A percentile compares a stretch with the other conserved stretches of the same genome.
These are phyloP conservation scores for Colletotrichum tofieldiae DNA, from an alignment of 2,329 filamentous ascomycete species.

Conservation along the genomic window DNA sequence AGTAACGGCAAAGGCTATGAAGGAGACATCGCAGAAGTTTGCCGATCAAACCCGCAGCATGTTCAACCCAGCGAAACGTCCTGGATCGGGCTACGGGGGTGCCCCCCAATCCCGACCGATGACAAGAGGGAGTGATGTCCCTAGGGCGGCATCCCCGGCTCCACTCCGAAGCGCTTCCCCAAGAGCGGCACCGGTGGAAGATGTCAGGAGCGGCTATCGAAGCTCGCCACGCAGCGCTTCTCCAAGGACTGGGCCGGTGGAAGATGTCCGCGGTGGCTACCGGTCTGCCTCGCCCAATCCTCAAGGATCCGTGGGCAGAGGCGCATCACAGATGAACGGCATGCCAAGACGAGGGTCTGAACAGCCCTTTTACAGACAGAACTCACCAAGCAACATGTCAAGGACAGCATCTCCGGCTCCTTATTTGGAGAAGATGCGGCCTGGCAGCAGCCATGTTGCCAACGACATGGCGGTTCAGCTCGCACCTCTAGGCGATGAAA, in stretches of 20 bases:
- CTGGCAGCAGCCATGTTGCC: conserved; percentile 65
- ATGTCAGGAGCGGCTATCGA: conserved; percentile 60
- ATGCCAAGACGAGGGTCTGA: conserved; percentile 53
- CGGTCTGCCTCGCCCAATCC: conserved; percentile 76
- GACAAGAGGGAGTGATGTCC: conserved; percentile 73
- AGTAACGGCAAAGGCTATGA: conserved; percentile 95
- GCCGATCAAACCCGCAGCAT: conserved; percentile 86
- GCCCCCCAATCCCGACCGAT: conserved; percentile 68
- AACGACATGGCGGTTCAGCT: conserved; percentile 80
- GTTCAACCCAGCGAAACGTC: conserved; percentile 66
- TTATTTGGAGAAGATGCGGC: conserved; percentile 64
- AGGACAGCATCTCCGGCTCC: conserved; percentile 65
- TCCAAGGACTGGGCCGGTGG: conserved; percentile 72
- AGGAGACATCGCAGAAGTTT: conserved; percentile 92
- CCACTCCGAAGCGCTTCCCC: conserved; percentile 77
- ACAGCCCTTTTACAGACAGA: conserved; percentile 66
- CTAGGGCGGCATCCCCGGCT: conserved; percentile 77
- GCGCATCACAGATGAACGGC: conserved; percentile 33
- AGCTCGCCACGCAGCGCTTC: conserved; percentile 72
- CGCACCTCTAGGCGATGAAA: conserved; percentile 69
- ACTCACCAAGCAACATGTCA: conserved; percentile 65
- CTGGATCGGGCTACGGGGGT: conserved; percentile 54
- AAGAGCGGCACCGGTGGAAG: conserved; percentile 68
- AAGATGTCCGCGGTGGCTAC: conserved; percentile 59
- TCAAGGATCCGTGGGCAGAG: conserved; percentile 59